phyloP scores from a whole-genome alignment of 495 filamentous ascomycete genomes.

The Penicillium canescens region DNA sequence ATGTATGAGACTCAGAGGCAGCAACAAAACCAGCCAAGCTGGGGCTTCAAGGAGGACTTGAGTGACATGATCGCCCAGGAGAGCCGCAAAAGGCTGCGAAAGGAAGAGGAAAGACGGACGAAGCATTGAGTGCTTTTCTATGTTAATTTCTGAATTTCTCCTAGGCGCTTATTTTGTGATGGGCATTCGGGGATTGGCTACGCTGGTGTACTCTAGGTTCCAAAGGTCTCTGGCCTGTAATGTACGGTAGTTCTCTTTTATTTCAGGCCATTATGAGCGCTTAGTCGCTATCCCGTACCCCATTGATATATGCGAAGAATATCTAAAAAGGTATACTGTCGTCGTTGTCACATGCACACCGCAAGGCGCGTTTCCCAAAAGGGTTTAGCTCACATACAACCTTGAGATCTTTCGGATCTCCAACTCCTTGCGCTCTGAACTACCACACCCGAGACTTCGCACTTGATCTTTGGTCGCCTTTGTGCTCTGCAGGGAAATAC shows the following conservation, averaged over 20 bases:
- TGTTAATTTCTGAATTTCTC: not conserved
- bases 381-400: slow-evolving; percentile 3
- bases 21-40: slow-evolving; percentile 67
- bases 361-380: not conserved
- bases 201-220: not conserved
- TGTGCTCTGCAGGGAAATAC: not conserved
- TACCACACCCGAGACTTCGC: not conserved
- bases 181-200: slow-evolving; percentile 4
- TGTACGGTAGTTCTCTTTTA: not conserved
- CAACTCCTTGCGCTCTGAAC: not conserved
- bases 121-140: slow-evolving; percentile 36
- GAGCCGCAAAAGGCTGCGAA: slow-evolving; percentile 82
- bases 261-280: not conserved
- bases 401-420: not conserved
- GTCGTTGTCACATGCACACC: too few relatives aligned
- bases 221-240: not conserved
- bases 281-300: too few relatives aligned
- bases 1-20: slow-evolving; percentile 77
- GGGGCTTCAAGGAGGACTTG: slow-evolving; percentile 88
- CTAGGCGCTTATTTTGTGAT: slow-evolving; percentile 2
- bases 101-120: slow-evolving; percentile 73
- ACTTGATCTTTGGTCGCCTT: not conserved
- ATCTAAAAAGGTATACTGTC: too few relatives aligned
- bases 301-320: too few relatives aligned
- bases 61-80: slow-evolving; percentile 97